Conservation (phyloP, 305 asterid species). For the Fraxinus angustifolia region DNA sequence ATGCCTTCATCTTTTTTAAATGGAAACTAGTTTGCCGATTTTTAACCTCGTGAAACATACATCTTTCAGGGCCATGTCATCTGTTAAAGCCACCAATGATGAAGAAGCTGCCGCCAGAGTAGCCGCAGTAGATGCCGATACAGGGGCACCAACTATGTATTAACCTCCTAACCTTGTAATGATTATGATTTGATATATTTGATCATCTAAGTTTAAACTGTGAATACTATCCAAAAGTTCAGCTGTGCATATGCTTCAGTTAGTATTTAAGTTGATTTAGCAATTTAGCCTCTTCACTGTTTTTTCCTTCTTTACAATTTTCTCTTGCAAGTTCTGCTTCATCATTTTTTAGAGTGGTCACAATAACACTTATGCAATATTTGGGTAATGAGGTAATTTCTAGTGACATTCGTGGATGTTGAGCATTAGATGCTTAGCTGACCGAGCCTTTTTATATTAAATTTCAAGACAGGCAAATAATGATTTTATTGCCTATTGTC, state of each 20-base stretch:
- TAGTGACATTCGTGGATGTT: background rate
- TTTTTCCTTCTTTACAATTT: background rate
- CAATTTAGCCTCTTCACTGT: slow-evolving; percentile 4
- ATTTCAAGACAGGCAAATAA: background rate
- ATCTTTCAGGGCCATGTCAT: slow-evolving; percentile 45
- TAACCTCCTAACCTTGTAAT: slow-evolving; percentile 18
- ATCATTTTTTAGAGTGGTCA: background rate
- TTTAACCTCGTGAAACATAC: background rate
- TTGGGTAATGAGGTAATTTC: background rate
- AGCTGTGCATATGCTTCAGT: background rate
- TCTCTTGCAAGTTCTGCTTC: background rate
- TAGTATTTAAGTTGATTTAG: slow-evolving; percentile 7
- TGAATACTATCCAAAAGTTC: background rate
- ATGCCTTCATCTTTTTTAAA: background rate
- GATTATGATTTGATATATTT: slow-evolving; percentile 8
- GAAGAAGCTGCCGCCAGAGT: slow-evolving; percentile 77
- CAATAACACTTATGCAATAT: background rate
- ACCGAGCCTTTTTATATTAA: background rate
- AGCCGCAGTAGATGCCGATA: slow-evolving; percentile 56
- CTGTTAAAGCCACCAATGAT: slow-evolving; percentile 53
- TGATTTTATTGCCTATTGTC: background rate
- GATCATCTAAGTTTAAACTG: background rate
- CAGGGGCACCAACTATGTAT: slow-evolving; percentile 77
- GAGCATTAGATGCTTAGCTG: background rate
- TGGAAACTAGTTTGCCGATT: background rate